phyloP scores from a whole-genome alignment of 148 eudicot genomes.

The Pharnaceum exiguum region DNA sequence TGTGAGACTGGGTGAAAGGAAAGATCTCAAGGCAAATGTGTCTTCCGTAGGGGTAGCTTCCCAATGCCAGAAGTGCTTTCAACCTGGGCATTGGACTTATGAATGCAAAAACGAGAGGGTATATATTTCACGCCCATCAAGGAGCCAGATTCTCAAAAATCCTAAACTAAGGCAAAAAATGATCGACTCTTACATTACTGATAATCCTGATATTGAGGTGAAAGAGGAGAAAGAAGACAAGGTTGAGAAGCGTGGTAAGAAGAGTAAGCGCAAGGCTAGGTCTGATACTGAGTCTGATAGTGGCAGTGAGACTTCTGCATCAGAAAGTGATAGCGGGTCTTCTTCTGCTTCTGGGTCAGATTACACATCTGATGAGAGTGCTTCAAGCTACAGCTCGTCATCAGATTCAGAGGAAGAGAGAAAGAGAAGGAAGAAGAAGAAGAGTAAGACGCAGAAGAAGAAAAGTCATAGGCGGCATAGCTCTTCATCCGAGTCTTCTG shows the following conservation, averaged over 20 bases:
- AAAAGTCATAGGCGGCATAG: constrained; percentile 53
- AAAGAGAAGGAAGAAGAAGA: constrained; percentile 45
- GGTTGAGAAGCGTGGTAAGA: constrained; percentile 38
- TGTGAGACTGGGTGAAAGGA: constrained; percentile 76
- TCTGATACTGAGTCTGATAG: constrained; percentile 53
- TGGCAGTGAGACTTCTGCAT: constrained; percentile 73
- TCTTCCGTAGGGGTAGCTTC: constrained; percentile 33
- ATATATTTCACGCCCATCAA: constrained; percentile 78
- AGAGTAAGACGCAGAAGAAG: constrained; percentile 43
- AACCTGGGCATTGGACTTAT: constrained; percentile 89
- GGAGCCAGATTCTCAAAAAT: constrained; percentile 77
- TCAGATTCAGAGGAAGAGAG: constrained; percentile 76
- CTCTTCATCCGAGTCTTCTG: constrained; percentile 75
- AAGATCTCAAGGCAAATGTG: constrained; percentile 48
- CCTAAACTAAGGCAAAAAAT: constrained; percentile 72
- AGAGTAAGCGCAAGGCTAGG: constrained; percentile 70
- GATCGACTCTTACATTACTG: constrained; percentile 44
- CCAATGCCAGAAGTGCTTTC: constrained; percentile 90
- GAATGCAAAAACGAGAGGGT: constrained; percentile 97
- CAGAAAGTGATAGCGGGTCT: constrained; percentile 52
- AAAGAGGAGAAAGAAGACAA: constrained; percentile 20
- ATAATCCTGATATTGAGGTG: constrained; percentile 47
- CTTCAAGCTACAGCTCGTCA: constrained; percentile 60
- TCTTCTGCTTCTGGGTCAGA: constrained; percentile 61
- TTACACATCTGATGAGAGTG: constrained; percentile 59